A percentile compares a stretch with the other conserved stretches of the same genome.
Conservation (phyloP, 768 basidiomycete species). For the Suillus tomentosus region DNA sequence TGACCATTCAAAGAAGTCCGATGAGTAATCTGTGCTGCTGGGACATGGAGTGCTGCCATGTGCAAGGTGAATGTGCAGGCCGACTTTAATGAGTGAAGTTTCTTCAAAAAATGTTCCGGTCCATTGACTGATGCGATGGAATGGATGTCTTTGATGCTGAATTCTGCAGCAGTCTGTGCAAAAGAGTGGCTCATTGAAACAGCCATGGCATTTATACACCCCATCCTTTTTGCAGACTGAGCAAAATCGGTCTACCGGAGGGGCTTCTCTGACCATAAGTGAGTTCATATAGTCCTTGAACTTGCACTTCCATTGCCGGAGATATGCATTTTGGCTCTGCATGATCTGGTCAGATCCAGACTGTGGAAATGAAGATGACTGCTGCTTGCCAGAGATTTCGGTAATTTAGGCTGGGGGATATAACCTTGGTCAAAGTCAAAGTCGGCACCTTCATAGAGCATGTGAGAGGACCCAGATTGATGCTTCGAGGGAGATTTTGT, state of each 20-base stretch:
- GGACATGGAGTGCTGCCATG: neutral
- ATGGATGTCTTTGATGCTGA: neutral
- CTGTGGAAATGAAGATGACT: neutral
- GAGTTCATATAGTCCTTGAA: conserved; percentile 4
- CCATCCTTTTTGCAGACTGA: conserved; percentile 1
- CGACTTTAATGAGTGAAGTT: neutral
- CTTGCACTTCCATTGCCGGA: neutral
- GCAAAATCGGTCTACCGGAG: neutral
- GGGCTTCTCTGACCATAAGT: conserved; percentile 2
- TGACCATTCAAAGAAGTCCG: neutral
- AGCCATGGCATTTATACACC: neutral
- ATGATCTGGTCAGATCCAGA: neutral
- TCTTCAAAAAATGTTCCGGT: neutral
- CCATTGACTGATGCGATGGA: neutral
- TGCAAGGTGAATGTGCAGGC: neutral
- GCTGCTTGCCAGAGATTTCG: neutral
- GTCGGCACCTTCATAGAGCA: neutral
- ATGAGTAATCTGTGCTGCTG: neutral
- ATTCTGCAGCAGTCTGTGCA: conserved; percentile 2
- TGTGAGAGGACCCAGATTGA: neutral
- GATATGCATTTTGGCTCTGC: neutral
- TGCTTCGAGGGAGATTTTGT: neutral
- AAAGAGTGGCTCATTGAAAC: neutral
- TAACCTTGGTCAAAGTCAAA: conserved; percentile 1
- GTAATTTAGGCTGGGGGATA: neutral